Evolutionary conservation across 2,329 filamentous ascomycete genomes (phyloP).

Genomic region (Aspergillus novofumigatus): DNA sequence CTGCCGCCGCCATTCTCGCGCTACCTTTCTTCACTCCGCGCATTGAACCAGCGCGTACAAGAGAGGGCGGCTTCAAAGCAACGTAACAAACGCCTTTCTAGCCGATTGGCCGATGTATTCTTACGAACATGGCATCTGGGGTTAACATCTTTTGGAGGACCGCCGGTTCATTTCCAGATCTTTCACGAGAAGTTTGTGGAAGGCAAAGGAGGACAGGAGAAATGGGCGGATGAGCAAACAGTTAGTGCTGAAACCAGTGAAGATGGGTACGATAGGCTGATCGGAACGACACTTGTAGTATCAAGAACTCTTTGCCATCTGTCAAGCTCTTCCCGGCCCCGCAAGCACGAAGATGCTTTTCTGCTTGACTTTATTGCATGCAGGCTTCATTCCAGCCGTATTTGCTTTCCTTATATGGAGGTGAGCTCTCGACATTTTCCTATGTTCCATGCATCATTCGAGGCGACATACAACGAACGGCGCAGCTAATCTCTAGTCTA

Average conservation of each 20-base stretch:
- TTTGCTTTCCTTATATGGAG: constrained; percentile 62
- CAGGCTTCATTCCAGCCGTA: constrained; percentile 55
- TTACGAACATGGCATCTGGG: constrained; percentile 56
- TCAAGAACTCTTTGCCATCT: constrained; percentile 67
- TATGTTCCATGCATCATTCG: neutral
- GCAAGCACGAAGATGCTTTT: constrained; percentile 69
- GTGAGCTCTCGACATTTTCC: constrained; percentile 30
- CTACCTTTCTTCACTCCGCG: constrained; percentile 5
- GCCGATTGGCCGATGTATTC: constrained; percentile 33
- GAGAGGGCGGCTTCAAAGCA: neutral
- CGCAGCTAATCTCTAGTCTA: constrained; percentile 20
- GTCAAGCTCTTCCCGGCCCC: constrained; percentile 64
- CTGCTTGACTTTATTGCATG: constrained; percentile 62
- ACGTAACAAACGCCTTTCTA: constrained; percentile 8
- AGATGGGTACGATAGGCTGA: neutral
- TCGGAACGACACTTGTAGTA: constrained; percentile 46
- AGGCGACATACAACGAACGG: neutral
- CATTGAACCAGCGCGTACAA: constrained; percentile 3
- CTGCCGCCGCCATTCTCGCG: constrained; percentile 3
- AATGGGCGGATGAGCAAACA: constrained; percentile 67
- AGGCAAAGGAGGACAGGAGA: constrained; percentile 38
- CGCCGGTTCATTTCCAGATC: constrained; percentile 67
- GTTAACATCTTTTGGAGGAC: constrained; percentile 63
- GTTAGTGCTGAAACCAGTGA: constrained; percentile 36
- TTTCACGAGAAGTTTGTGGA: constrained; percentile 60